Base-by-base conservation (phyloP, 805 yeast genomes). In the Wickerhamiella parazyma region DNA sequence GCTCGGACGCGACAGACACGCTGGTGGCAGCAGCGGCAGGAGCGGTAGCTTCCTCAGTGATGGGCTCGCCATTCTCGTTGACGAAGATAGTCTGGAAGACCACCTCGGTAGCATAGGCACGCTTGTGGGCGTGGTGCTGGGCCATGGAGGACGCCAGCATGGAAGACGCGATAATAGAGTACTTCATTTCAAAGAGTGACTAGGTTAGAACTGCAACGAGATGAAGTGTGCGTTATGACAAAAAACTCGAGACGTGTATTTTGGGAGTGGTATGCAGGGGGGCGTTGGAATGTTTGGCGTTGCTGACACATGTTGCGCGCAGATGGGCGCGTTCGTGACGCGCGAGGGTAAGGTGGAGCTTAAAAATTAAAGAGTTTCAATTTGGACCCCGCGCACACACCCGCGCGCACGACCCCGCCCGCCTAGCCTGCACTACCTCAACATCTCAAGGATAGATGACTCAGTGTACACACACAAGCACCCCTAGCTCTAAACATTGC, bases 91-190 rank as follows among this genome's bases (percentile, higher is more conserved):
- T 69, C 48, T 66, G 62, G 52, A 75, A 72, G 40, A 65, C 66
- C 58, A 65, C 68, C 54, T 65, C 61, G 39, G 71, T 61, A 46
- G 68, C 63, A 46, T 66, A 46, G 37, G 66, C 69, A 42, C 69
- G 65, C 59, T 63, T 62, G 65, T 78, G 80, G 46, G 69, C 68
- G 64, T 76, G 82, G 56, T 60, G 55, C 67, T 57, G 49, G 14
- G 62, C 63, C 48, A 72, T 73, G 36, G 51, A 38, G 39, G 55
- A 26, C 11, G 56, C 52, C 26, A 48, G 37, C 10, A 44, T 34
- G 22, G 45, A 18, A 11, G 45, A 38, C 17, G 44, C 44, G 19
- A 46, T 35, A 24, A 46, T 19, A 17, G 48, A 42, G 16, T 31
- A 37, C 33, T 43, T 43, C 46, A 43, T 43, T 26, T 18, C 41